Evolutionary conservation across 176 grass and related monocot species (phyloP).

Genomic region (Oryza coarctata): DNA sequence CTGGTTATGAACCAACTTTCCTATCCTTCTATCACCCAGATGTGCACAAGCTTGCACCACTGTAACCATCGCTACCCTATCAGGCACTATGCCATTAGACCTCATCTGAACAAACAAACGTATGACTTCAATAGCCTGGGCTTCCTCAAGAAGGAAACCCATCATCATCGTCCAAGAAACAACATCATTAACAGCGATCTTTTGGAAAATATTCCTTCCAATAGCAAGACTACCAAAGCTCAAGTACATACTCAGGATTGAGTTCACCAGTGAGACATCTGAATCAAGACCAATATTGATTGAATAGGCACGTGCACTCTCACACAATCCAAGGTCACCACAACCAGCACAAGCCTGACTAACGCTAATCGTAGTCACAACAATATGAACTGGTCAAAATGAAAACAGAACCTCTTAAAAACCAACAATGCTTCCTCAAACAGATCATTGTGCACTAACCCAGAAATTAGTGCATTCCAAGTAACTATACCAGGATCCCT

Average conservation of each 20-base stretch:
- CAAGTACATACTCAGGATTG: slow-evolving; percentile 64
- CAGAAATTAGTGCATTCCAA: slow-evolving; percentile 67
- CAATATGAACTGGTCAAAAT: slow-evolving; percentile 40
- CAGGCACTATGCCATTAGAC: slow-evolving; percentile 52
- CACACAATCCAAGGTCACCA: slow-evolving; percentile 49
- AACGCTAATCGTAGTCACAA: slow-evolving; percentile 51
- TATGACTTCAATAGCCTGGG: slow-evolving; percentile 38
- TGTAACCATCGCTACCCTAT: slow-evolving; percentile 58
- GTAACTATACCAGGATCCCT: slow-evolving; percentile 49
- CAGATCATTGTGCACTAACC: slow-evolving; percentile 51
- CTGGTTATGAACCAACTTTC: slow-evolving; percentile 57
- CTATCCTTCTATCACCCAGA: slow-evolving; percentile 55
- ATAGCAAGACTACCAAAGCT: slow-evolving; percentile 39
- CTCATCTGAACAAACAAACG: slow-evolving; percentile 63
- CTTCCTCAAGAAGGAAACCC: slow-evolving; percentile 60
- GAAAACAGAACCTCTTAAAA: slow-evolving; percentile 46
- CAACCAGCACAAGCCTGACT: slow-evolving; percentile 46
- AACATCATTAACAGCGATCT: slow-evolving; percentile 50
- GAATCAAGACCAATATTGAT: slow-evolving; percentile 62
- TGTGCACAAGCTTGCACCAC: slow-evolving; percentile 56
- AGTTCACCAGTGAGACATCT: slow-evolving; percentile 53
- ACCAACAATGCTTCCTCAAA: slow-evolving; percentile 62
- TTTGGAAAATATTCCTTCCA: slow-evolving; percentile 52
- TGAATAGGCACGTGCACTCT: slow-evolving; percentile 50
- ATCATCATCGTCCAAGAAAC: slow-evolving; percentile 68